Conservation (phyloP, 2,329 filamentous ascomycete species). For the Tolypocladium capitatum region DNA sequence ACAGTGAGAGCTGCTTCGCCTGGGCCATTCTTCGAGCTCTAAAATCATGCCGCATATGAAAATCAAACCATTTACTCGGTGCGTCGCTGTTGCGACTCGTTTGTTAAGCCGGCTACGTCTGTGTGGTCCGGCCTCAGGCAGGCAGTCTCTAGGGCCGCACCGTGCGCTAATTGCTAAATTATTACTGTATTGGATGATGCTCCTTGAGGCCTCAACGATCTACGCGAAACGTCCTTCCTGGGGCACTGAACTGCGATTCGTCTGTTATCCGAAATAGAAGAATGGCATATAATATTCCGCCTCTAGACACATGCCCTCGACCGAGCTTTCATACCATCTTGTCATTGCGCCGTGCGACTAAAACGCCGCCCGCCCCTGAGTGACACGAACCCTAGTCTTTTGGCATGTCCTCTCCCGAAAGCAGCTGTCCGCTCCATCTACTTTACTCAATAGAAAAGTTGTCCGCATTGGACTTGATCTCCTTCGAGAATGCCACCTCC, state of each 20-base stretch:
- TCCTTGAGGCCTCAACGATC: neutral
- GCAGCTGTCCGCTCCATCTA: neutral
- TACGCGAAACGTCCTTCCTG: neutral
- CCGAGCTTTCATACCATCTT: neutral
- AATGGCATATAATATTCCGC: neutral
- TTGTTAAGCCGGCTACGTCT: neutral
- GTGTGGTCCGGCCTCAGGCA: neutral
- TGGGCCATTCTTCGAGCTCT: constrained; percentile 11
- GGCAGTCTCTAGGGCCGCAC: neutral
- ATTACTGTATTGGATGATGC: neutral
- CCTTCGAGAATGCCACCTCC: constrained; percentile 71
- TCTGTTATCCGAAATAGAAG: no score
- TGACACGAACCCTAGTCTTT: neutral
- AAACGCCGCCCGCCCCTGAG: neutral
- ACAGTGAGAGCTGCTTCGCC: constrained; percentile 26
- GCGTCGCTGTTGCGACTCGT: neutral
- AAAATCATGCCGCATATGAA: neutral
- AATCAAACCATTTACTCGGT: neutral
- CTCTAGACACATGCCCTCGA: neutral
- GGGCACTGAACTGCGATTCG: neutral
- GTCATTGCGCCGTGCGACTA: neutral
- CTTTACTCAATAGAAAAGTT: constrained; percentile 61
- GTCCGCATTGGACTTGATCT: constrained; percentile 64
- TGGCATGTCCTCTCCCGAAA: neutral
- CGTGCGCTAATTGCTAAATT: neutral